Conservation (phyloP, 129 eudicot genomes). For the Artemisia annua region DNA sequence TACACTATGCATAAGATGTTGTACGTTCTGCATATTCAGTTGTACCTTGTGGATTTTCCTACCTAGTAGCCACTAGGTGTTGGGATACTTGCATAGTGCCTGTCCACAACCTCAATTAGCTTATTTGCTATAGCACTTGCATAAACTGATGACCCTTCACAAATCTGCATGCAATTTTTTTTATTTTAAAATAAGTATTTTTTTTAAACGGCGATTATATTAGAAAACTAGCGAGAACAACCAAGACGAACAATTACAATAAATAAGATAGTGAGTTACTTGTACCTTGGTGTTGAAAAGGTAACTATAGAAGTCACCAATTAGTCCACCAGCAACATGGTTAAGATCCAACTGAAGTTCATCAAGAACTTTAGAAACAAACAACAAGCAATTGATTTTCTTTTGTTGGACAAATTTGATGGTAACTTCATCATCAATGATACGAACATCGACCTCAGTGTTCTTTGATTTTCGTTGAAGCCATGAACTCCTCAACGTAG, state of each 20-base stretch:
- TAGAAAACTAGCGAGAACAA: too few relatives aligned
- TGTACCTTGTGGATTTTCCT: slow-evolving; percentile 18
- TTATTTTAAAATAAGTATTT: too few relatives aligned
- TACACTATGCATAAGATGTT: slow-evolving; percentile 5
- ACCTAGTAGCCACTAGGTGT: slow-evolving; percentile 53
- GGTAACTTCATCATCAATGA: slow-evolving; percentile 82
- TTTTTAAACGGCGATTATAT: too few relatives aligned
- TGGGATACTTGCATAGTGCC: slow-evolving; percentile 63
- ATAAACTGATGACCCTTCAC: slow-evolving; percentile 86
- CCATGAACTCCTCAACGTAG: slow-evolving; percentile 85
- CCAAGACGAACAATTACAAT: too few relatives aligned
- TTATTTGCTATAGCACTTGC: slow-evolving; percentile 94
- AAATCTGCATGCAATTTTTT: slow-evolving; percentile 46
- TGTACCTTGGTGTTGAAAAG: slow-evolving; percentile 86
- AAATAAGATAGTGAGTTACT: neutral
- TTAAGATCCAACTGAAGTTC: slow-evolving; percentile 92
- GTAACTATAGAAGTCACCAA: slow-evolving; percentile 90
- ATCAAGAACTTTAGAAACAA: slow-evolving; percentile 83
- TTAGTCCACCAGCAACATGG: slow-evolving; percentile 95
- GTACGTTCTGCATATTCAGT: neutral
- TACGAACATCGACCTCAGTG: slow-evolving; percentile 92
- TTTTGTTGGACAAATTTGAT: slow-evolving; percentile 89
- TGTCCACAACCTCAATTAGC: slow-evolving; percentile 85
- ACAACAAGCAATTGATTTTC: slow-evolving; percentile 68
- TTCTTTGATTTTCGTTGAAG: slow-evolving; percentile 85